Evolutionary conservation across 1,284 basidiomycete genomes (phyloP).

Genomic region (Hypsizygus ulmarius): DNA sequence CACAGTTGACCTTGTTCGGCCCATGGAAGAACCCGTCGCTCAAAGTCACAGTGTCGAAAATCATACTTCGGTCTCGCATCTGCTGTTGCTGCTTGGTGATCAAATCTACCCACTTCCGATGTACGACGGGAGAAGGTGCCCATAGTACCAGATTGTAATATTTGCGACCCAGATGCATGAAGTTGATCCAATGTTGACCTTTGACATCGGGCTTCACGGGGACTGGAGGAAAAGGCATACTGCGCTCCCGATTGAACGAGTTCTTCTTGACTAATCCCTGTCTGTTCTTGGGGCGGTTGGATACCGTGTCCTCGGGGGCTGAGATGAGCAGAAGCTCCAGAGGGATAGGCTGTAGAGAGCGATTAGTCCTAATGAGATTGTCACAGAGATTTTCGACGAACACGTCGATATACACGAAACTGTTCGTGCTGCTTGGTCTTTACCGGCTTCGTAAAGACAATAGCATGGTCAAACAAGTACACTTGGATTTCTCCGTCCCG

Average conservation of each 20-base stretch:
- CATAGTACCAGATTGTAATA: slow-evolving; percentile 93
- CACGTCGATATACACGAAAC: slow-evolving; percentile 91
- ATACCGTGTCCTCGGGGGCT: slow-evolving; percentile 70
- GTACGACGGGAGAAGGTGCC: slow-evolving; percentile 83
- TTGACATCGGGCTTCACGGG: slow-evolving; percentile 69
- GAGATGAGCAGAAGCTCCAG: slow-evolving; percentile 89
- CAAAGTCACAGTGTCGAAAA: slow-evolving; percentile 86
- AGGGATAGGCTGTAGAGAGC: slow-evolving; percentile 77
- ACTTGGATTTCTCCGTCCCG: slow-evolving; percentile 91
- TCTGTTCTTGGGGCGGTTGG: slow-evolving; percentile 28
- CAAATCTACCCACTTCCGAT: slow-evolving; percentile 94
- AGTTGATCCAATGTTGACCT: slow-evolving; percentile 89
- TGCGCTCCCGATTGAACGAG: slow-evolving; percentile 52
- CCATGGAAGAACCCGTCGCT: slow-evolving; percentile 89
- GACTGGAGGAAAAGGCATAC: slow-evolving; percentile 37
- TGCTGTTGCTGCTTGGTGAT: slow-evolving; percentile 89
- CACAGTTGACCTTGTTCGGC: slow-evolving; percentile 86
- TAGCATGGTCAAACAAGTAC: slow-evolving; percentile 95
- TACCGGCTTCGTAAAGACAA: slow-evolving; percentile 86
- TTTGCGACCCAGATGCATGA: slow-evolving; percentile 91
- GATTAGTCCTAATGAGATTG: neutral
- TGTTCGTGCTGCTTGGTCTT: slow-evolving; percentile 92
- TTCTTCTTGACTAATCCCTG: slow-evolving; percentile 45
- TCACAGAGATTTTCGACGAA: slow-evolving; percentile 29
- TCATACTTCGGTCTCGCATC: slow-evolving; percentile 80